These are phyloP conservation scores for Solanum chilense DNA, from an alignment of 257 asterid species.

Conservation along the genomic window DNA sequence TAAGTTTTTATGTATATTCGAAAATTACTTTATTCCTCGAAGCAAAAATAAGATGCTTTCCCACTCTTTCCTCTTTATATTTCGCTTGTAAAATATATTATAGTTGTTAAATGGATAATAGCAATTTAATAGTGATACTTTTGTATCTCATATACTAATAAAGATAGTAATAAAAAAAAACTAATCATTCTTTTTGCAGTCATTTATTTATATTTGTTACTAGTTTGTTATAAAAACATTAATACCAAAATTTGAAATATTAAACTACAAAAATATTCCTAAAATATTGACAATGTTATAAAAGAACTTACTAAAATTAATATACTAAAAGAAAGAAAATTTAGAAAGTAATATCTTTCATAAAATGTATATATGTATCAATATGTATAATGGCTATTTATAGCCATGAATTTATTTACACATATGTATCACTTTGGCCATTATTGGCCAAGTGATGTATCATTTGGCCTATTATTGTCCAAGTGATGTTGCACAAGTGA, in stretches of 20 bases:
- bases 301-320: no score
- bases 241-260: neutral
- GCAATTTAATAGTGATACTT: neutral
- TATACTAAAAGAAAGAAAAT: no score
- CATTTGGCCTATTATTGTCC: no score
- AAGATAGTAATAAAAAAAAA: neutral
- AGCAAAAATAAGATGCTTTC: neutral
- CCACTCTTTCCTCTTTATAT: neutral
- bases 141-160: neutral
- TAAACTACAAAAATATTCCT: neutral
- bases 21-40: neutral
- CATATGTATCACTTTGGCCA: no score
- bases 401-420: no score
- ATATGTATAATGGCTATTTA: no score
- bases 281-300: neutral
- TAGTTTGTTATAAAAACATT: neutral
- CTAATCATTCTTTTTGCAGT: neutral
- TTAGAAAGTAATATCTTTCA: no score
- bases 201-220: neutral
- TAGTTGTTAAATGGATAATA: neutral
- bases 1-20: no score
- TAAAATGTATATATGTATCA: no score
- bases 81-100: neutral
- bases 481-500: no score
- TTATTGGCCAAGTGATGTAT: no score